Conservation (phyloP, 768 basidiomycete genomes). For the Dioszegia crocea region DNA sequence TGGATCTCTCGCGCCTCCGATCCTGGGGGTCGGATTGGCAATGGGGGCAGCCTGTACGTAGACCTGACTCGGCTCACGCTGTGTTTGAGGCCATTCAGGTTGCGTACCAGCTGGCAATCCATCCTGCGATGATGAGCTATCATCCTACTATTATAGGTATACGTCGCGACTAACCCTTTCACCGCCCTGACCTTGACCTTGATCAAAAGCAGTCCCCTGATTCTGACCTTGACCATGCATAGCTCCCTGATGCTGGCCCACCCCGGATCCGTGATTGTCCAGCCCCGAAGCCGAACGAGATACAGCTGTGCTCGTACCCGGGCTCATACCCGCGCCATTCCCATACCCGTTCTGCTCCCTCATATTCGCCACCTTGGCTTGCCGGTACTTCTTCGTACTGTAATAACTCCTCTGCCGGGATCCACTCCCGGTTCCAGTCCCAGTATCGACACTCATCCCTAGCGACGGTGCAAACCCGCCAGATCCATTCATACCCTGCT, state of each 20-base stretch:
- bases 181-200: background rate
- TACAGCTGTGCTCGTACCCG: background rate
- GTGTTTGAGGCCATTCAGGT: background rate
- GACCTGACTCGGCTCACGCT: background rate
- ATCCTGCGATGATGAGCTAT: background rate
- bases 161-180: background rate
- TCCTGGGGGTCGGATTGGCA: conserved; percentile 6
- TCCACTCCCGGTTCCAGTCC: background rate
- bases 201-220: no score
- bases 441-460: no score
- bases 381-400: conserved; percentile 13
- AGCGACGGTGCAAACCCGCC: no score
- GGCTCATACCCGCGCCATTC: background rate
- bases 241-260: background rate
- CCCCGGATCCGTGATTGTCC: background rate
- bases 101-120: background rate
- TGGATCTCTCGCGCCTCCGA: conserved; percentile 15
- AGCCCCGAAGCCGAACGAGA: background rate
- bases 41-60: background rate
- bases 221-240: background rate
- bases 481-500: no score
- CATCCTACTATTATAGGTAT: background rate
- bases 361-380: background rate
- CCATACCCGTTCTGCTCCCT: conserved; percentile 9
- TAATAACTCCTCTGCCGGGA: conserved; percentile 16